Conservation (phyloP, 495 filamentous ascomycete species). For the Neurospora intermedia region DNA sequence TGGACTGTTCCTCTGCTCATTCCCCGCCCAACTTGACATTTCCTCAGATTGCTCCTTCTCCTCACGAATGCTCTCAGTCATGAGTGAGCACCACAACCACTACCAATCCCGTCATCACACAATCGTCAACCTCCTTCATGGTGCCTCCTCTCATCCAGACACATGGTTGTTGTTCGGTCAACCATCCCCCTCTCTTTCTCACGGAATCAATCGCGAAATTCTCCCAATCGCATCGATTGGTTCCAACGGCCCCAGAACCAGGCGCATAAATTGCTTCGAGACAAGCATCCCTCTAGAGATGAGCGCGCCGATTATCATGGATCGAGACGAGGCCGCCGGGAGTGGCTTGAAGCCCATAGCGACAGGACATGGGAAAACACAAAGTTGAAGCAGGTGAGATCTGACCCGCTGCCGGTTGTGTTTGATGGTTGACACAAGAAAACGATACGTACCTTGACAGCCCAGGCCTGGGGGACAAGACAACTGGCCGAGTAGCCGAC, state of each 20-base stretch:
- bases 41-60: not conserved
- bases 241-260: not conserved
- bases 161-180: not conserved
- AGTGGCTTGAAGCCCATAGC: not conserved
- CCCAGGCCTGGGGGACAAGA: not conserved
- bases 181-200: too few species aligned
- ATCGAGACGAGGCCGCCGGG: not conserved
- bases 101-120: not conserved
- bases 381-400: not conserved
- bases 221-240: not conserved
- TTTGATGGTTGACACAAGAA: not conserved
- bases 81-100: not conserved
- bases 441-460: not conserved
- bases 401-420: too few species aligned
- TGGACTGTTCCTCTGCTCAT: too few species aligned
- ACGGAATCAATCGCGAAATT: not conserved
- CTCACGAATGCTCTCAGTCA: not conserved
- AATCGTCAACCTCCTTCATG: not conserved
- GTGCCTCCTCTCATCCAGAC: not conserved
- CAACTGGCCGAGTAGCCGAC: not conserved
- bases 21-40: not conserved
- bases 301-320: not conserved
- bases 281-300: not conserved
- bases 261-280: not conserved
- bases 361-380: not conserved